These are phyloP conservation scores for Pseudocercospora fuligena DNA, from an alignment of 2,329 filamentous ascomycete species.

Conservation along the genomic window DNA sequence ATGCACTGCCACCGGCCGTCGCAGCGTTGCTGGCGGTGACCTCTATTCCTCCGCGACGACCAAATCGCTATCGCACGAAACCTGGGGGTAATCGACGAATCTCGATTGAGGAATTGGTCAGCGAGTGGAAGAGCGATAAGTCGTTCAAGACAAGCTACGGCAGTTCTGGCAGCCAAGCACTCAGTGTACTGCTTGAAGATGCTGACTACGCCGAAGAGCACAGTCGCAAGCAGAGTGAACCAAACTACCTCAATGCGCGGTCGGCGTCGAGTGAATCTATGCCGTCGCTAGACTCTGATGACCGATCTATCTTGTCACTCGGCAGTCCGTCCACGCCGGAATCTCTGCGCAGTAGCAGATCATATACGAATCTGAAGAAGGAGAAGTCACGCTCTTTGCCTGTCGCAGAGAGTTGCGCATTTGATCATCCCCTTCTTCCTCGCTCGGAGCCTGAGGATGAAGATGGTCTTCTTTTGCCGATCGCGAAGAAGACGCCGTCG, in stretches of 20 bases:
- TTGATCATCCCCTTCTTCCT: constrained; percentile 62
- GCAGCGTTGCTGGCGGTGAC: constrained; percentile 64
- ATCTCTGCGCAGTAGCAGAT: constrained; percentile 39
- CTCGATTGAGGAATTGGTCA: constrained; percentile 63
- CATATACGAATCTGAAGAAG: constrained; percentile 48
- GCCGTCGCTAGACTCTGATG: constrained; percentile 56
- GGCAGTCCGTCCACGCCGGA: constrained; percentile 51
- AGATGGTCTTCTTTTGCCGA: constrained; percentile 39
- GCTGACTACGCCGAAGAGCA: constrained; percentile 52
- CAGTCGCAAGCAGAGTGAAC: constrained; percentile 43
- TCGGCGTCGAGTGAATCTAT: constrained; percentile 65
- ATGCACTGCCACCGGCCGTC: constrained; percentile 58
- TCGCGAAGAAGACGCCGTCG: constrained; percentile 34
- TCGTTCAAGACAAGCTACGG: constrained; percentile 37
- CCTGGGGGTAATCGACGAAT: constrained; percentile 48
- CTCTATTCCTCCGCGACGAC: constrained; percentile 58
- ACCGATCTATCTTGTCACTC: constrained; percentile 53
- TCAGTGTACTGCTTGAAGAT: constrained; percentile 62
- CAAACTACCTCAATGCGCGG: constrained; percentile 50
- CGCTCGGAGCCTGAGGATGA: constrained; percentile 40
- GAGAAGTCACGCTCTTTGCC: constrained; percentile 56
- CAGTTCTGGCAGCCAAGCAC: constrained; percentile 39
- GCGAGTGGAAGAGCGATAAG: constrained; percentile 58
- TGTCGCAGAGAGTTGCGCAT: constrained; percentile 57
- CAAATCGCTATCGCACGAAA: constrained; percentile 46